A percentile compares a stretch with the other conserved stretches of the same genome.
These are phyloP conservation scores for Zalerion maritima DNA, from an alignment of 495 filamentous ascomycete species.

Conservation along the genomic window DNA sequence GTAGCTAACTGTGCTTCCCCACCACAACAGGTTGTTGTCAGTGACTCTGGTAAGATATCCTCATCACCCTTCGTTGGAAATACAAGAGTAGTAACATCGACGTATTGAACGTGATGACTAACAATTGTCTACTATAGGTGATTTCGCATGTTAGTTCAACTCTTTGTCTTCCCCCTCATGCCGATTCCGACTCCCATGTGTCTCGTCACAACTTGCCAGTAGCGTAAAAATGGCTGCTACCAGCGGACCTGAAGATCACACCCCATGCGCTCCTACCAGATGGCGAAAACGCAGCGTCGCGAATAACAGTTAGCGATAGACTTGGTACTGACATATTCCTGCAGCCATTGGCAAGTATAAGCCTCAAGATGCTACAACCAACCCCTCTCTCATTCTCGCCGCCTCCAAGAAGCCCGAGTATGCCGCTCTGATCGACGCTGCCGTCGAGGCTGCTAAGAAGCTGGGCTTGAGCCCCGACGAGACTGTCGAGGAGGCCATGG, in stretches of 20 bases:
- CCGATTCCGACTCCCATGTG: too few relatives aligned
- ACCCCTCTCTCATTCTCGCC: conserved; percentile 94
- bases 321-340: conserved; percentile 22
- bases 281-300: conserved; percentile 1
- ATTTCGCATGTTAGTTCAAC: conserved; percentile 57
- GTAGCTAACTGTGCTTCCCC: conserved; percentile 3
- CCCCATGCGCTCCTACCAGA: neutral
- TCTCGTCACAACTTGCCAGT: too few relatives aligned
- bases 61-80: neutral
- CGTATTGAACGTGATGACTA: neutral
- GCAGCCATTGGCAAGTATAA: conserved; percentile 97
- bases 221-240: too few relatives aligned
- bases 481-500: conserved; percentile 70
- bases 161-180: conserved; percentile 8
- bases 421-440: conserved; percentile 76
- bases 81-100: conserved; percentile 1
- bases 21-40: conserved; percentile 65
- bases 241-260: too few relatives aligned
- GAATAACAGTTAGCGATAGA: neutral
- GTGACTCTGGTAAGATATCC: conserved; percentile 71
- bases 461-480: conserved; percentile 51
- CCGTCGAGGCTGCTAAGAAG: conserved; percentile 71
- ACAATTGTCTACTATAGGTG: conserved; percentile 37
- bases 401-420: conserved; percentile 98
- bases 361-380: conserved; percentile 98